Conservation (phyloP, 768 basidiomycete genomes). For the Tricholoma hemisulphureum region DNA sequence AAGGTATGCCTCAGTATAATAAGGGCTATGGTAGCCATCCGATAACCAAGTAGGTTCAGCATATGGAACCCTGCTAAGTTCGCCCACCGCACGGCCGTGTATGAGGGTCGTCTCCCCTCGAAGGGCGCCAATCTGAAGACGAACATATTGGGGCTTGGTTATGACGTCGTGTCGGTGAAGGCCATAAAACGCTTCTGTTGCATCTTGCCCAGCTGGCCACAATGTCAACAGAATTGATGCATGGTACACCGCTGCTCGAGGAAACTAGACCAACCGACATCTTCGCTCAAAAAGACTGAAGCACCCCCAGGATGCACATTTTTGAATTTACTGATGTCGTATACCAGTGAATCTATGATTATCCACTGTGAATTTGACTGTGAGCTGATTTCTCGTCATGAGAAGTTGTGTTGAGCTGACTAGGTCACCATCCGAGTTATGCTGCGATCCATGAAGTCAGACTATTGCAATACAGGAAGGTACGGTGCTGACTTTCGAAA, state of each 20-base stretch:
- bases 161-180: constrained; percentile 91
- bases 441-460: constrained; percentile 39
- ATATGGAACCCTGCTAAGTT: constrained; percentile 80
- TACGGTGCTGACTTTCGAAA: constrained; percentile 38
- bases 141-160: constrained; percentile 68
- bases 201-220: constrained; percentile 83
- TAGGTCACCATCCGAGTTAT: too few species aligned
- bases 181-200: constrained; percentile 87
- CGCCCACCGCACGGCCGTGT: constrained; percentile 54
- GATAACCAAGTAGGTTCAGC: constrained; percentile 83
- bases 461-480: not conserved
- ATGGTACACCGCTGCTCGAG: constrained; percentile 1
- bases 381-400: too few species aligned
- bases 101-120: constrained; percentile 67
- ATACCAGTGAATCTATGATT: constrained; percentile 82
- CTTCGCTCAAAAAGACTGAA: constrained; percentile 70
- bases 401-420: too few species aligned
- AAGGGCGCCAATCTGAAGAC: constrained; percentile 74
- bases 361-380: constrained; percentile 54
- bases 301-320: constrained; percentile 84
- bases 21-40: constrained; percentile 69
- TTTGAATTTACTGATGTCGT: constrained; percentile 78
- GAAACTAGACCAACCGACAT: constrained; percentile 57
- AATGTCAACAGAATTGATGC: constrained; percentile 30
- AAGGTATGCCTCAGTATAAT: constrained; percentile 69